phyloP scores from a whole-genome alignment of 2,329 filamentous ascomycete species.

The Kalaharituber pfeilii region DNA sequence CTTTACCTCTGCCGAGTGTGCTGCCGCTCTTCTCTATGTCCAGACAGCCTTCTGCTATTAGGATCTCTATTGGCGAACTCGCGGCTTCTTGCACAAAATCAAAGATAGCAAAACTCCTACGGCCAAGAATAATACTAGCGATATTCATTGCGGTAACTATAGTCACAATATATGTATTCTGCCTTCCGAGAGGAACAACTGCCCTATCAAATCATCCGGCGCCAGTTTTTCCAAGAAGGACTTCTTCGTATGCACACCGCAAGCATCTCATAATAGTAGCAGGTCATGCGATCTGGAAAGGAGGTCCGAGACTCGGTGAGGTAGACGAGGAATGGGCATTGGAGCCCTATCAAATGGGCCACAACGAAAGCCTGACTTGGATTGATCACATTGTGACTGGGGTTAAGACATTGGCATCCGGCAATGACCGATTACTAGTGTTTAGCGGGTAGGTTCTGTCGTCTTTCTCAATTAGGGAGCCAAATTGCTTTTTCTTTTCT shows the following conservation, averaged over 20 bases:
- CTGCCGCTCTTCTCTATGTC: too few relatives aligned
- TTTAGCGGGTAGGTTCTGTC: conserved; percentile 57
- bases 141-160: neutral
- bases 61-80: too few relatives aligned
- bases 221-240: neutral
- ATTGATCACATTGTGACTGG: conserved; percentile 56
- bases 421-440: conserved; percentile 38
- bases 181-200: neutral
- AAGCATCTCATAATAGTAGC: conserved; percentile 20
- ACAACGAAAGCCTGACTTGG: conserved; percentile 57
- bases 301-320: conserved; percentile 16
- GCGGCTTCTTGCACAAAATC: neutral
- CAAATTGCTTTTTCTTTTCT: too few relatives aligned
- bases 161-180: neutral
- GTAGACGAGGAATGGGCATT: conserved; percentile 19
- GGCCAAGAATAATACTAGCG: neutral
- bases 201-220: neutral
- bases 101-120: neutral
- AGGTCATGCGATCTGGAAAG: conserved; percentile 22
- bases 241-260: conserved; percentile 3
- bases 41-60: too few relatives aligned
- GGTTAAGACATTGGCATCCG: conserved; percentile 35
- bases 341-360: conserved; percentile 38
- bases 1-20: too few relatives aligned
- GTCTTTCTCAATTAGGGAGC: conserved; percentile 21